Evolutionary conservation across 2,329 filamentous ascomycete genomes (phyloP), one percentile per base, ranked within the genome.

Genomic region (Cytospora schulzeri): DNA sequence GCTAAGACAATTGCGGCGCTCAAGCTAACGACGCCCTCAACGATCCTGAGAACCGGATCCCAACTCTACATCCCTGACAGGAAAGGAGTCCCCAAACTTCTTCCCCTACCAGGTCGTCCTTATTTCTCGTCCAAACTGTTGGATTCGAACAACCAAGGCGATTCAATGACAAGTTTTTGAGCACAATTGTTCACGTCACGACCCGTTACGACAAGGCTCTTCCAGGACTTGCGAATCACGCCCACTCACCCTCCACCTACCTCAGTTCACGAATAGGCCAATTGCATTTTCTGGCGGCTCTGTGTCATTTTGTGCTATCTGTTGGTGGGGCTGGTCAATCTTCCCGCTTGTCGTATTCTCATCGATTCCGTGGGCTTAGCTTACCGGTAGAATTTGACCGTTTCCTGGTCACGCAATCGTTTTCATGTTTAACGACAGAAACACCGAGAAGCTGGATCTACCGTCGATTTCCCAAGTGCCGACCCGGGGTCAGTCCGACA

Each of bases 391-490:
- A 15, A 56, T 60, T 45, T 64, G 64, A 60, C 64, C 64, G 51
- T 28, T 35, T 41, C 41, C 57, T 26, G 58, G 65, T 62, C 65
- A 65, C 58, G 55, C 60, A 62, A 54, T 57, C 38, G 53, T 59
- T 65, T 65, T 64, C 57, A 61, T 62, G 62, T 59, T 68, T 48
- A 62, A 62, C 65, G 65, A 53, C 64, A 63, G 59, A 51, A 81
- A 87, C 80, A 90, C 88, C 91, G 91, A 87, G 89, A 95, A 93
- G 84, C 92, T 96, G 92, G 92, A 93, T 91, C 88, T 93, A 79
- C 91, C 91, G 81, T 91, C 91, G 81, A 90, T 93, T 76, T 90
- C 90, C 75, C 88, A 91, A 83, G 87, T 91, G 82, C 89, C 91
- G 80, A 87, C 88, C 85, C 89, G 91, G 87, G 89, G 89, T 82